Percentiles rank a stretch among this genome's conserved stretches.
phyloP scores from a whole-genome alignment of 2,329 filamentous ascomycete species.

The Emmonsia crescens region DNA sequence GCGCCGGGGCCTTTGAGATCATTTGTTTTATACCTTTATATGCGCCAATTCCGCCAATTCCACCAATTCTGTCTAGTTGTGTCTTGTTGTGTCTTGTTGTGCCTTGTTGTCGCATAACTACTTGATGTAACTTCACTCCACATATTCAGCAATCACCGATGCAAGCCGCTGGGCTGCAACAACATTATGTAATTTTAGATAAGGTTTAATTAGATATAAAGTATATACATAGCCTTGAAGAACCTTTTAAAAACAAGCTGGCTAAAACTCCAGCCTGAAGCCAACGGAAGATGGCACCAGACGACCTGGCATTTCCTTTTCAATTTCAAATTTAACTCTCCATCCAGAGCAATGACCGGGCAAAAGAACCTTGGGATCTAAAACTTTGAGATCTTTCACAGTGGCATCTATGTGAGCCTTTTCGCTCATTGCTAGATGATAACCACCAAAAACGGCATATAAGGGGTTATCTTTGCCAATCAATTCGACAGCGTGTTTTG shows the following conservation, averaged over 20 bases:
- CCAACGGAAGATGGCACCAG: constrained; percentile 44
- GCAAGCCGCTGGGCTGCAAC: no score
- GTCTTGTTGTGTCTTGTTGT: no score
- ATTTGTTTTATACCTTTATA: not conserved
- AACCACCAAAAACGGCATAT: constrained; percentile 44
- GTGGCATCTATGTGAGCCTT: constrained; percentile 35
- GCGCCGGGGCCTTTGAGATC: not conserved
- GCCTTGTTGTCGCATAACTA: not conserved
- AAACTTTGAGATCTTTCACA: constrained; percentile 37
- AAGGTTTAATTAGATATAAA: no score
- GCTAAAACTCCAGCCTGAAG: constrained; percentile 30
- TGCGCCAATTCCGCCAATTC: not conserved
- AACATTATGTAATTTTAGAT: no score
- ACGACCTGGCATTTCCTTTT: constrained; percentile 40
- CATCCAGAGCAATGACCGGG: constrained; percentile 48
- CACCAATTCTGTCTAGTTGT: not conserved
- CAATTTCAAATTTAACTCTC: constrained; percentile 44
- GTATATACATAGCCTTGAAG: no score
- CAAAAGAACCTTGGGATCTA: constrained; percentile 41
- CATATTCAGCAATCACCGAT: not conserved
- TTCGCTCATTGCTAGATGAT: constrained; percentile 41
- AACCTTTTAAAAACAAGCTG: no score
- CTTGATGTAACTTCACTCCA: not conserved
- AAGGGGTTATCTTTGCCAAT: constrained; percentile 29
- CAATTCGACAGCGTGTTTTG: constrained; percentile 36